These are phyloP conservation scores for Alternaria conjuncta DNA, from an alignment of 2,329 filamentous ascomycete genomes.

Conservation along the genomic window DNA sequence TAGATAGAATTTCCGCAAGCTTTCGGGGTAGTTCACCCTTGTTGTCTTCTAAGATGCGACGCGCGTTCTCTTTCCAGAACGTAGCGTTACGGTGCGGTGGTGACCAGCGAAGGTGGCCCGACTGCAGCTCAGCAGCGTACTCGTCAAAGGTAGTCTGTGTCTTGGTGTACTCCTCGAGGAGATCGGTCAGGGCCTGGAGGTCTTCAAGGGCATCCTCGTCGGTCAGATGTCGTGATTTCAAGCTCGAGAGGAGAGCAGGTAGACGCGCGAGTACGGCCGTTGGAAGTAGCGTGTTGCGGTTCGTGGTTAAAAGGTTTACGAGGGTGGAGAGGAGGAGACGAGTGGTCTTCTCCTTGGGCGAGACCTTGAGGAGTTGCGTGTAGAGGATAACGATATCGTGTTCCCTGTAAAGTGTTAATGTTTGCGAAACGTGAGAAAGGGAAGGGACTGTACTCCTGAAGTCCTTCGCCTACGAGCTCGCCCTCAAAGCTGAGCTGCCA, in stretches of 20 bases:
- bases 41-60: slow-evolving; percentile 82
- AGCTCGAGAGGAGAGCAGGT: slow-evolving; percentile 65
- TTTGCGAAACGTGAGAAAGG: not conserved
- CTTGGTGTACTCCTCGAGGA: slow-evolving; percentile 84
- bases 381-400: slow-evolving; percentile 92
- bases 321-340: slow-evolving; percentile 88
- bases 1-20: slow-evolving; percentile 81
- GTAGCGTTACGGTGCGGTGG: slow-evolving; percentile 84
- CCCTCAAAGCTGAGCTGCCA: slow-evolving; percentile 97
- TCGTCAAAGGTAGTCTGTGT: slow-evolving; percentile 71
- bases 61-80: slow-evolving; percentile 92
- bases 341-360: slow-evolving; percentile 97
- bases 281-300: slow-evolving; percentile 73
- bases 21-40: slow-evolving; percentile 79
- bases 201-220: slow-evolving; percentile 62
- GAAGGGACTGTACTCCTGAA: slow-evolving; percentile 73
- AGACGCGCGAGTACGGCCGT: slow-evolving; percentile 86
- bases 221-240: slow-evolving; percentile 59
- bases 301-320: slow-evolving; percentile 81
- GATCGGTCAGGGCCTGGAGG: slow-evolving; percentile 57
- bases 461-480: slow-evolving; percentile 71
- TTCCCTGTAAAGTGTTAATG: slow-evolving; percentile 65
- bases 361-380: slow-evolving; percentile 87
- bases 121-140: slow-evolving; percentile 80
- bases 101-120: slow-evolving; percentile 90